Base-by-base conservation (phyloP, 2,329 filamentous ascomycete genomes). In the Podosphaera aphanis region DNA sequence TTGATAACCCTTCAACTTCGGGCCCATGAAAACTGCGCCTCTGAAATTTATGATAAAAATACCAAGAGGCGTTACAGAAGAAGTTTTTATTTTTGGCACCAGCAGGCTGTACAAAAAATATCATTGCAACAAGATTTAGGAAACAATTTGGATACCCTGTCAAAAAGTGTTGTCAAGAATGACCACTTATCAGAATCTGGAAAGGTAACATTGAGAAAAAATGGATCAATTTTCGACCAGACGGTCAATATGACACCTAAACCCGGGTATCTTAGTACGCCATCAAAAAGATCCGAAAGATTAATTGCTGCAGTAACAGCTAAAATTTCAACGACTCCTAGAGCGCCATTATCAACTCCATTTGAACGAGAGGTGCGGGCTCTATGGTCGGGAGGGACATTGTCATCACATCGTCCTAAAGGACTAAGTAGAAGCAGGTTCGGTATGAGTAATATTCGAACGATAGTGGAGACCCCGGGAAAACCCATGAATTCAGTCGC, bases 281-380 rank as follows among this genome's bases (percentile, higher is more conserved):
- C 66, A 2, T 68, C 65, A n/a, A 64, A 64, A 43, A 63, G 65
- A 60, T 66, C 64, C 2, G 52, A 54, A 40, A 52, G 55, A 41
- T 63, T 67, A 2, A 57, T 62, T 44, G 57, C 20, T 13, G 44
- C 62, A 5, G 57, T 62, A 25, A 59, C 62, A 4, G 59, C 60
- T 5, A 61, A 59, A 25, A 53, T 61, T 41, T 59, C 65, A 7
- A 67, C 64, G 2, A 67, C 64, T 3, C 65, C 65, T 2, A 58
- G 59, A 46, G 63, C 59, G 15, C 63, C 64, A 13, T 54, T 67
- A 5, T 62, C 65, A 5, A 63, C 62, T 1, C 62, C 66, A n/a
- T 57, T 66, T n/a, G 62, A 64, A 47, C 54, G 57, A 21, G 59
- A 62, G 31, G 52, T 61, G 2, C 56, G 59, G 36, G 55, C 53